Base-by-base conservation (phyloP, 495 filamentous ascomycete genomes). In the Aspergillus diversus region DNA sequence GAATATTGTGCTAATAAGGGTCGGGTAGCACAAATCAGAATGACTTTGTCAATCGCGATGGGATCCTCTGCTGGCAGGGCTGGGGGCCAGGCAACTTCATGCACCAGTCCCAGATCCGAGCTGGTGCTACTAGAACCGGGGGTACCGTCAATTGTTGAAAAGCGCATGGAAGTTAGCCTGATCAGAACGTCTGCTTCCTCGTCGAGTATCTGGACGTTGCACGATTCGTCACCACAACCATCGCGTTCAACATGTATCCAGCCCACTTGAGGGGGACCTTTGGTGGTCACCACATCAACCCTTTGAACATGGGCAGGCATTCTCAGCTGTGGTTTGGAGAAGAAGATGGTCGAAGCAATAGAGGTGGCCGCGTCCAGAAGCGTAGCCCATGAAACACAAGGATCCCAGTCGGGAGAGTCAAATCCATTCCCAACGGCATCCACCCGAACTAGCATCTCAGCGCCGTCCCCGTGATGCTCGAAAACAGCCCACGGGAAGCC, bases 301-400 rank as follows among this genome's bases (percentile, higher is more conserved):
- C 21, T 27, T 8, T 68, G 13, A 50, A 81, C 66, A 7, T 72
- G 69, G 4, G 76, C 65, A n/a, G 75, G 75, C 74, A 83, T 81
- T 16, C 80, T 77, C 8, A 83, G 72, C 7, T 63, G 55, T 8
- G 80, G 77, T n/a, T 67, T 55, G 27, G 73, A 62, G 63, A 64
- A 76, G 66, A 81, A 81, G 31, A 83, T 60, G 21, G 77, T 77
- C 1, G 78, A 83, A 34, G 75, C 77, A 16, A 83, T 65, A 0
- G 80, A 83, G 4, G 77, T 81, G 7, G 80, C 80, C 13, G 80
- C 70, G 68, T 83, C 78, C 33, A 81, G 59, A 11, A 80, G 69
- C 0, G 78, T 70, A 9, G 80, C 80, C 79, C 79, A 81, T 13
- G 80, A 82, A 2, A 50, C 31, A 0, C 58, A 27, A 27, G 21